Evolutionary conservation across 176 grass and related monocot genomes (phyloP).

Genomic region (Avena sativa): DNA sequence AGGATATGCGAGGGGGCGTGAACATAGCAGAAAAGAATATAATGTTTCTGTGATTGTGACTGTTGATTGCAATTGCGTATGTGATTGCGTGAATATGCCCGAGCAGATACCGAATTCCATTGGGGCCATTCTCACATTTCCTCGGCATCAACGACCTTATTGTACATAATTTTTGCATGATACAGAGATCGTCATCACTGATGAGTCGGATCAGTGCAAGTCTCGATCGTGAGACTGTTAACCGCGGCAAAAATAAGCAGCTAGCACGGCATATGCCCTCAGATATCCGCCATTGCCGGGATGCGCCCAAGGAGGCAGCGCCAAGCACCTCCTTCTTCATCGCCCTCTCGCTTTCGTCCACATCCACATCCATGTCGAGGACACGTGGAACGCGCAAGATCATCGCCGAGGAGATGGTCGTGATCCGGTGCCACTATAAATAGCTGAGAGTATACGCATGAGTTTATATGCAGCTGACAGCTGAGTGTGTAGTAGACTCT

Average conservation of each 20-base stretch:
- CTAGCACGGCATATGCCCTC: conserved; percentile 40
- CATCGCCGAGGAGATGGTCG: neutral
- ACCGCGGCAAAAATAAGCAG: conserved; percentile 12
- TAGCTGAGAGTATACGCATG: neutral
- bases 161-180: neutral
- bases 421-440: conserved; percentile 7
- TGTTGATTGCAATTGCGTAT: neutral
- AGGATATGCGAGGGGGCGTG: neutral
- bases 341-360: too few species aligned
- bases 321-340: neutral
- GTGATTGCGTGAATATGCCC: conserved; percentile 31
- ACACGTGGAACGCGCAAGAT: neutral
- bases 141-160: conserved; percentile 37
- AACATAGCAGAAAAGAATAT: neutral
- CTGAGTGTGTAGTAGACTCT: neutral
- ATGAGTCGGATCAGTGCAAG: neutral
- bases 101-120: conserved; percentile 5
- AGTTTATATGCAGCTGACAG: neutral
- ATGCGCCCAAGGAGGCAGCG: conserved; percentile 38
- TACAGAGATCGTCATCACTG: neutral
- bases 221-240: neutral
- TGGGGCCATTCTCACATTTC: neutral
- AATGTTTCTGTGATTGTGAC: neutral
- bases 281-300: conserved; percentile 40
- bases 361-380: neutral